Evolutionary conservation across 371 early-diverging fungal genomes (phyloP), one percentile per base, ranked within the genome.

Genomic region (Mortierella sp.): DNA sequence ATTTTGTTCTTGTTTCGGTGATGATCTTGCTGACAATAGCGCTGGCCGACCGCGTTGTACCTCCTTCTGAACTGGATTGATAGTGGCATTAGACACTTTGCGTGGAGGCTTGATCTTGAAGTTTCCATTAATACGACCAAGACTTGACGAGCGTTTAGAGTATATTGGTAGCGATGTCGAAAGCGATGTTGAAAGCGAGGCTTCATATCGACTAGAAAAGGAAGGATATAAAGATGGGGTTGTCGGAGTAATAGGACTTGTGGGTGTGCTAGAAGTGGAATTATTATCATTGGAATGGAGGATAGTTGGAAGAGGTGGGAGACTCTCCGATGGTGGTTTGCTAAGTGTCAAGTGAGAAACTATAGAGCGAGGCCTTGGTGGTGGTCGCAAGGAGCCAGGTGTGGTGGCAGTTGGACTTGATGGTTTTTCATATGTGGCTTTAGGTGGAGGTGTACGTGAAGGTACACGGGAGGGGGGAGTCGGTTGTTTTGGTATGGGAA

Each of bases 281-380:
- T 62, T 45, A 28, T 49, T 62, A 22, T 77, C 78, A 32, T 72
- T 54, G 34, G 78, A 72, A 34, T 77, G 72, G 42, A 77, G 68
- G 23, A 77, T 35, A 12, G 51, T 58, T 3, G 79, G 79, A n/a
- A 78, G 58, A 23, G 79, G 79, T 15, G 79, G 79, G 13, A 79
- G 79, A 45, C 70, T 73, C 61, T 73, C 66, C 6, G 66, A 62
- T 3, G 80, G 80, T 17, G 80, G 80, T 13, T 58, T 70, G 60
- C 80, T 64, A 23, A 79, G 64, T 6, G 55, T 37, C 57, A 73
- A 34, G 5, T 70, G 74, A 8, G 74, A 70, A 22, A 69, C 66
- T n/a, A 72, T 59, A 23, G 80, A 79, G 12, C 77, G 77, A 7
- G 77, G 69, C 51, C 74, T 74, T 62, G 80, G 80, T 40, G 80